Base-by-base conservation (phyloP, 2,329 filamentous ascomycete genomes). In the Epichloe sibirici region DNA sequence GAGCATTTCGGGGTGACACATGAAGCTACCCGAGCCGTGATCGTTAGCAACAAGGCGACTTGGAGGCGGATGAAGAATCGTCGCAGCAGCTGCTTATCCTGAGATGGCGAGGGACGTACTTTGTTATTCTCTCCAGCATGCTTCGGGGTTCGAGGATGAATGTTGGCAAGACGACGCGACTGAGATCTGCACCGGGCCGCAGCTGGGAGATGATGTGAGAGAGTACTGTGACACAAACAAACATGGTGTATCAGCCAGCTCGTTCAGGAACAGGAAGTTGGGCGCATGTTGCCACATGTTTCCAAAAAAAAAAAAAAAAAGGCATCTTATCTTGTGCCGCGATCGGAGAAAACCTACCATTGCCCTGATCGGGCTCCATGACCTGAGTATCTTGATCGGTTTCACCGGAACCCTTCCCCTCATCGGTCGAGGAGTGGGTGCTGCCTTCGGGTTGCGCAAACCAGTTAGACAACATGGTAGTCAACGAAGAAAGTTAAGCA, bases 51-150 rank as follows among this genome's bases (percentile, higher is more conserved):
- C 17, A 42, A 42, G 31, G 7, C 35, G 9, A 38, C 31, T 25
- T 13, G 4, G 8, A 31, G 12, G 38, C 5, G 5, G 5, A 12
- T 8, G 11, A 40, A 3, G 8, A 31, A 35, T 6, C 5, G 28
- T 40, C 12, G 38, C 23, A 48, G 21, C 3, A 8, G 17, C 35
- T 9, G 2, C n/a, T 25, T 5, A 21, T 40, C 15, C 23, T 28
- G 4, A 21, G 23, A 48, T 42, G 31, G 13, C 11, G 25, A 25
- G 9, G 49, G 31, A 73, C 82, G 59, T 74, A 95, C 90, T 98
- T 98, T 64, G 93, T 98, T 67, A 98, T 98, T 62, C 93, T 83
- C 72, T 98, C 93, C 62, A 98, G 75, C 93, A 98, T 98, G 62
- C 90, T 96, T 64, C 90, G 84, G 25, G 93, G 93, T 70, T 98